These are phyloP conservation scores for Penicillium capsulatum DNA, from an alignment of 2,329 filamentous ascomycete species.

Conservation along the genomic window DNA sequence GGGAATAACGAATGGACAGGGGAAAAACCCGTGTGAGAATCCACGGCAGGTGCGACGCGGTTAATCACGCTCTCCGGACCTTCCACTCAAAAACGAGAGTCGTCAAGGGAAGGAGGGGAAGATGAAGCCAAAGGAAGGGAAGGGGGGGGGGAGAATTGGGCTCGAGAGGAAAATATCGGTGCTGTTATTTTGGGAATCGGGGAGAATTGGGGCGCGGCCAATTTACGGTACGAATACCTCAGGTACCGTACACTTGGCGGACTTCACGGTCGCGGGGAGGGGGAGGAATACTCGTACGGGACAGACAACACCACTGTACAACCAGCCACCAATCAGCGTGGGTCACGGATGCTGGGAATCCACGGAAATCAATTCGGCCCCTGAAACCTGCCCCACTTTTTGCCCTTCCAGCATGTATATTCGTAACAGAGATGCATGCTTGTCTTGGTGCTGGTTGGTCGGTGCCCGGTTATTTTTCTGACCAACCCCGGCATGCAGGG, in stretches of 20 bases:
- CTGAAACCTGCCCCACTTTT: conserved; percentile 29
- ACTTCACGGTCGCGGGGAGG: no score
- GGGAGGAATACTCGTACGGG: neutral
- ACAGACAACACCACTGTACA: neutral
- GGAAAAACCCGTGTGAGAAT: conserved; percentile 4
- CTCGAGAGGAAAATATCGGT: conserved; percentile 16
- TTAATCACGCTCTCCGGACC: conserved; percentile 10
- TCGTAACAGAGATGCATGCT: neutral
- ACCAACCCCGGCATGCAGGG: conserved; percentile 29
- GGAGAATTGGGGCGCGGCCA: conserved; percentile 8
- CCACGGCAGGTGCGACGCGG: neutral
- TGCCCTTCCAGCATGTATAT: conserved; percentile 11
- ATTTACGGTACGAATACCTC: conserved; percentile 21
- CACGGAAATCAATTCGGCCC: conserved; percentile 27
- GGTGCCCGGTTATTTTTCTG: conserved; percentile 22
- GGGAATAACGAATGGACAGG: conserved; percentile 17
- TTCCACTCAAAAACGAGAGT: conserved; percentile 24
- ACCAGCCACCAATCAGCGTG: neutral
- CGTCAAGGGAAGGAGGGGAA: conserved; percentile 26
- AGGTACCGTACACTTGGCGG: no score
- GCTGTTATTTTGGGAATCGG: conserved; percentile 23
- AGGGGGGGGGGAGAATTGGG: conserved; percentile 22
- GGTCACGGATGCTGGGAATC: conserved; percentile 12
- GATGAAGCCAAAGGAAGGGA: conserved; percentile 26
- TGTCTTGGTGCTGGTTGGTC: conserved; percentile 12